A percentile compares a stretch with the other conserved stretches of the same genome.
These are phyloP conservation scores for Wickerhamiella kazuoi DNA, from an alignment of 805 yeast genomes.

Conservation along the genomic window DNA sequence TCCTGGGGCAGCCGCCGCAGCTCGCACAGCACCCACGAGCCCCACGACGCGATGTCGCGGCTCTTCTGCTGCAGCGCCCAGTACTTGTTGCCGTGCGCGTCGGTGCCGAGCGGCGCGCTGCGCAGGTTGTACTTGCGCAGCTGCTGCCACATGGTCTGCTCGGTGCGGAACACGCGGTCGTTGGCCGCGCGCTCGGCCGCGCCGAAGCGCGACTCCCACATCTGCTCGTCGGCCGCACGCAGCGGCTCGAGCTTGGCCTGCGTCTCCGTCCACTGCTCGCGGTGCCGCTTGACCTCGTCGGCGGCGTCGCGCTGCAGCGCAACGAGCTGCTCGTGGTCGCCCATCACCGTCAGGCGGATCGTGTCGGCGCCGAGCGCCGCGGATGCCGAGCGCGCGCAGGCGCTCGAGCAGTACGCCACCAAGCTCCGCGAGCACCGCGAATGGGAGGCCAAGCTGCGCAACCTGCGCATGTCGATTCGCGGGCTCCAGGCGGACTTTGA, in stretches of 20 bases:
- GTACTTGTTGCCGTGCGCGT: conserved; percentile 20
- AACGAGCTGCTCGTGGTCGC: conserved; percentile 18
- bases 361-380: conserved; percentile 25
- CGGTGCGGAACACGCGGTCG: conserved; percentile 14
- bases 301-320: conserved; percentile 13
- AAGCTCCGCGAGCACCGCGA: conserved; percentile 84
- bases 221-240: conserved; percentile 11
- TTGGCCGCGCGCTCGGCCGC: conserved; percentile 14
- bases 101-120: conserved; percentile 20
- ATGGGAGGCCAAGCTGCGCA: conserved; percentile 83
- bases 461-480: conserved; percentile 63
- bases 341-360: conserved; percentile 19
- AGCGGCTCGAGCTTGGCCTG: conserved; percentile 12
- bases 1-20: conserved; percentile 7
- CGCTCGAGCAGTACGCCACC: conserved; percentile 60
- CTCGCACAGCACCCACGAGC: conserved; percentile 21
- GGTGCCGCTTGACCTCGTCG: conserved; percentile 16
- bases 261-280: conserved; percentile 13
- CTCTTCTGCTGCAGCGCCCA: conserved; percentile 23
- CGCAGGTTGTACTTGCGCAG: conserved; percentile 18
- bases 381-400: conserved; percentile 61
- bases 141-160: conserved; percentile 16
- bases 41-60: conserved; percentile 18
- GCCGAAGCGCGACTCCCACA: conserved; percentile 16
- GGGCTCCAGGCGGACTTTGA: conserved; percentile 69